phyloP scores from a whole-genome alignment of 176 grass and related monocot species.

The Ensete glaucum region DNA sequence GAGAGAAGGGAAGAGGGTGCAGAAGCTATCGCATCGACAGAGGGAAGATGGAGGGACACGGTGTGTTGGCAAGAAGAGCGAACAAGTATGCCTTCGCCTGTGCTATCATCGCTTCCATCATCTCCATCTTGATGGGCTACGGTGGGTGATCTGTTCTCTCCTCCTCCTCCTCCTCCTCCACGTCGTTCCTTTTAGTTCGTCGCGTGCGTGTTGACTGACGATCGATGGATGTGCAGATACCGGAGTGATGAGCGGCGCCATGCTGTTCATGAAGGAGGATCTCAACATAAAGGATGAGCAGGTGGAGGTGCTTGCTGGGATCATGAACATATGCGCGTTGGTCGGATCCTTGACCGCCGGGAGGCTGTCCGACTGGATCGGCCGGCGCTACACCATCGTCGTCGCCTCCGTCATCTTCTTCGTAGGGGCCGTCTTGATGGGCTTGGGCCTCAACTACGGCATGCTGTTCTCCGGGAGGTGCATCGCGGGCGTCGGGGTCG shows the following conservation, averaged over 20 bases:
- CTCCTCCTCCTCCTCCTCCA: too few species aligned
- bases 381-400: constrained; percentile 19
- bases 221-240: background rate
- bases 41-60: background rate
- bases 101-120: constrained; percentile 62
- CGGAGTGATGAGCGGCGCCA: constrained; percentile 21
- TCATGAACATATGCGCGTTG: constrained; percentile 14
- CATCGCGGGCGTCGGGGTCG: constrained; percentile 15
- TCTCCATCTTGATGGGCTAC: constrained; percentile 79
- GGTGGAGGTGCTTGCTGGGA: constrained; percentile 5
- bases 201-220: too few species aligned
- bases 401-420: constrained; percentile 15
- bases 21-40: background rate
- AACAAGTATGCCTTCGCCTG: constrained; percentile 67
- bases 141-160: constrained; percentile 38
- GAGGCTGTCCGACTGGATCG: constrained; percentile 14
- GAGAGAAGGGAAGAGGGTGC: too few species aligned
- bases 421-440: constrained; percentile 6
- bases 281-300: constrained; percentile 7
- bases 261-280: constrained; percentile 14
- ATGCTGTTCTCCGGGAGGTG: constrained; percentile 15
- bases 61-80: background rate
- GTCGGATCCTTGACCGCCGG: constrained; percentile 15
- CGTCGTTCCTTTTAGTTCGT: too few species aligned
- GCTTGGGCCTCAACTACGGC: constrained; percentile 3